Evolutionary conservation across 2,329 filamentous ascomycete species (phyloP).

Genomic region (Alternaria novae-zelandiae): DNA sequence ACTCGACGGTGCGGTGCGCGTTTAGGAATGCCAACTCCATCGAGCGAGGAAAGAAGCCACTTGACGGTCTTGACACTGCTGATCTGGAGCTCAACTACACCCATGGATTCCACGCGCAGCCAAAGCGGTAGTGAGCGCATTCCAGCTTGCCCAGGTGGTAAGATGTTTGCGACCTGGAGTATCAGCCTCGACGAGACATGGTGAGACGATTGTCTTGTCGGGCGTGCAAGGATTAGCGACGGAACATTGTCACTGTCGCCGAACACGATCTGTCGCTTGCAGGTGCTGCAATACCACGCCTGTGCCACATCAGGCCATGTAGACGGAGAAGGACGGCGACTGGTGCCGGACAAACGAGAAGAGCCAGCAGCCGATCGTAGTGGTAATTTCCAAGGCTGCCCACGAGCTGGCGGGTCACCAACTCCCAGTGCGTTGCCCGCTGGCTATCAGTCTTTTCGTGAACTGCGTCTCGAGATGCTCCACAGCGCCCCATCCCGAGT

Average conservation of each 20-base stretch:
- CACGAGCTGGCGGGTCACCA: not conserved
- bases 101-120: constrained; percentile 21
- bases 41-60: constrained; percentile 54
- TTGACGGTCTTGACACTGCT: constrained; percentile 28
- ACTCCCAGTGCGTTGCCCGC: not conserved
- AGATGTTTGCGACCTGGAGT: constrained; percentile 40
- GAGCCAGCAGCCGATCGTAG: not conserved
- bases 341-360: not conserved
- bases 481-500: not conserved
- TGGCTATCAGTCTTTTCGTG: not conserved
- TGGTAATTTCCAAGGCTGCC: not conserved
- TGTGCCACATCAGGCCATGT: not conserved
- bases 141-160: constrained; percentile 21
- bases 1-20: not conserved
- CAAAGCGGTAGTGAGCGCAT: constrained; percentile 1
- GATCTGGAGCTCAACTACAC: constrained; percentile 30
- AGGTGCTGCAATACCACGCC: not conserved
- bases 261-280: not conserved
- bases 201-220: not conserved
- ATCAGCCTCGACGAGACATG: constrained; percentile 44
- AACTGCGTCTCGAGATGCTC: not conserved
- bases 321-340: not conserved
- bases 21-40: constrained; percentile 34
- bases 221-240: not conserved
- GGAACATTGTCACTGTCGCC: not conserved